Percentiles rank a stretch among this genome's conserved stretches.
Evolutionary conservation across 169 alveolate genomes (phyloP).

Genomic region (Miamiensis avidus): DNA sequence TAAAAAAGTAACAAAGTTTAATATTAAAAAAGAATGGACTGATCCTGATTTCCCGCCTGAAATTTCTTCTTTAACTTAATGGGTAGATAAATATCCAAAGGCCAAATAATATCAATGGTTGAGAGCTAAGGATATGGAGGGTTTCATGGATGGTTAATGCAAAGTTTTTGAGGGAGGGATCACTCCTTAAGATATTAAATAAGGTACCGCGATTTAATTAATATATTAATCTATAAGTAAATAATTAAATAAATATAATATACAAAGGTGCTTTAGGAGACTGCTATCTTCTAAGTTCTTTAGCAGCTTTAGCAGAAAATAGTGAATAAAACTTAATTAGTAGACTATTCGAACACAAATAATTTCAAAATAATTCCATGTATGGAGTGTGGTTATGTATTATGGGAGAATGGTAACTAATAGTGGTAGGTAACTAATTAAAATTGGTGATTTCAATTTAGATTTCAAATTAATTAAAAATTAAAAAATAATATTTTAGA

Average conservation of each 20-base stretch:
- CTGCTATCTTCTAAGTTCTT: constrained; percentile 84
- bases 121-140: constrained; percentile 63
- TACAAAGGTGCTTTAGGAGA: constrained; percentile 56
- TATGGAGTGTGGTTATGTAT: constrained; percentile 79
- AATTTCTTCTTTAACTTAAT: not conserved
- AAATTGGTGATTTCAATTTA: too few relatives aligned
- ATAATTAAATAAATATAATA: not conserved
- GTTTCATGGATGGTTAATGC: constrained; percentile 46
- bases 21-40: not conserved
- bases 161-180: constrained; percentile 67
- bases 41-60: not conserved
- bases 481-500: constrained; percentile 74
- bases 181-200: constrained; percentile 79
- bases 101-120: constrained; percentile 26
- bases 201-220: constrained; percentile 59
- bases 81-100: constrained; percentile 21
- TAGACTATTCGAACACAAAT: constrained; percentile 77
- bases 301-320: constrained; percentile 80
- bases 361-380: constrained; percentile 61
- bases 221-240: not conserved
- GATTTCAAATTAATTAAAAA: not conserved
- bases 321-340: constrained; percentile 51
- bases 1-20: too few relatives aligned
- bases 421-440: not conserved
- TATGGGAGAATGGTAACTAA: constrained; percentile 79